Percentiles rank a stretch among this genome's conserved stretches.
Evolutionary conservation across 768 basidiomycete genomes (phyloP).

Genomic region (Suillus subluteus): DNA sequence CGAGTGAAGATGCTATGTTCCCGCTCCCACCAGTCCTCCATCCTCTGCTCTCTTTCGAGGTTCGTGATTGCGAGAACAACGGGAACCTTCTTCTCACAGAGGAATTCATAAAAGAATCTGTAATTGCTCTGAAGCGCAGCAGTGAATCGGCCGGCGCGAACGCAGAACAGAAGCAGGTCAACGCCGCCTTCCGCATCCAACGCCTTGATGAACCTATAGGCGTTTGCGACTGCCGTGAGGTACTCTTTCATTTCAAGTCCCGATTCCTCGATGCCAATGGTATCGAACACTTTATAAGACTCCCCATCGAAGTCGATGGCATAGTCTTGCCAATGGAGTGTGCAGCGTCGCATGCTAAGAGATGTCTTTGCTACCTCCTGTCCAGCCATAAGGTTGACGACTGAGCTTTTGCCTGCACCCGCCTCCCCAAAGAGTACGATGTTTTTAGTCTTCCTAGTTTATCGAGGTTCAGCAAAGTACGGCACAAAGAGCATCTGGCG

Average conservation of each 20-base stretch:
- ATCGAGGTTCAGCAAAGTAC: neutral
- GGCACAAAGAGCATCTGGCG: neutral
- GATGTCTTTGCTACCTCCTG: slow-evolving; percentile 32
- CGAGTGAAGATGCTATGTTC: neutral
- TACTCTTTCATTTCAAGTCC: slow-evolving; percentile 23
- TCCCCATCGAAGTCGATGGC: slow-evolving; percentile 26
- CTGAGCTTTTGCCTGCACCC: slow-evolving; percentile 27
- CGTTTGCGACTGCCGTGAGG: slow-evolving; percentile 34
- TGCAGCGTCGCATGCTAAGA: slow-evolving; percentile 37
- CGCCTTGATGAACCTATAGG: slow-evolving; percentile 36
- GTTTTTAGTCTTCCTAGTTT: neutral
- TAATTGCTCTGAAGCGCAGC: slow-evolving; percentile 28
- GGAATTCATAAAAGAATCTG: slow-evolving; percentile 19
- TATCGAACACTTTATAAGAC: slow-evolving; percentile 37
- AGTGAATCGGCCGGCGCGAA: slow-evolving; percentile 41
- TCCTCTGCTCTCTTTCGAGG: slow-evolving; percentile 33
- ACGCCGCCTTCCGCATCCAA: slow-evolving; percentile 39
- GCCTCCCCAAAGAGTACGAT: slow-evolving; percentile 46
- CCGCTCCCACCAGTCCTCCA: slow-evolving; percentile 38
- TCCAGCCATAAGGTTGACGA: slow-evolving; percentile 34
- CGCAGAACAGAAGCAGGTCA: slow-evolving; percentile 44
- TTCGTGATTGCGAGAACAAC: slow-evolving; percentile 44
- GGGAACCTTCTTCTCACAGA: slow-evolving; percentile 36
- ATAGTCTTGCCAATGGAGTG: slow-evolving; percentile 36
- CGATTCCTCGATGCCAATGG: slow-evolving; percentile 35